Evolutionary conservation across 306 rosid species (phyloP), one percentile per base, ranked within the genome.

Genomic region (Cucurbita maxima): DNA sequence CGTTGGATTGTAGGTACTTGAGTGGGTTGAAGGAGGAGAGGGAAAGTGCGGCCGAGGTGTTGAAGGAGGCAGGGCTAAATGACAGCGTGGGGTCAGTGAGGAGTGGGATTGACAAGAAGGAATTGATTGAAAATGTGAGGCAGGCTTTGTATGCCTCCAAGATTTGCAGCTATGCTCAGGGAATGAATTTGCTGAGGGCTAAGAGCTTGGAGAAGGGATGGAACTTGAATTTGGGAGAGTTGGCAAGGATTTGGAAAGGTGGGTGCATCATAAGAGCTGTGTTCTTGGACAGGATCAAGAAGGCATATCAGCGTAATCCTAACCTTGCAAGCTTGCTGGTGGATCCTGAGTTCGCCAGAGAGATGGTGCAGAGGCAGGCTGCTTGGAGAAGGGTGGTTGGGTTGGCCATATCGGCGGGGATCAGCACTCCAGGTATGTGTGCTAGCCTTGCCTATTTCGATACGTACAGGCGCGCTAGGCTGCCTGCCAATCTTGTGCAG

Each of bases 241-340:
- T 93, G 77, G 96, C 97, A 0, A 86, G 97, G 85, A 93, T 93
- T 75, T 93, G 98, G 98, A 93, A 93, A 79, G 98, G 98, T 70
- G 94, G 98, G 50, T 93, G 98, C 57, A 93, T 93, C 50, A 93
- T 93, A 25, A 71, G 98, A 30, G 98, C 98, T 0, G 98, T 93
- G 81, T 93, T 93, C 69, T 80, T 93, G 86, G 98, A 90, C 61
- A 85, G 94, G 84, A 93, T 93, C 75, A 93, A 93, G 93, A 86
- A 87, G 76, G 98, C 98, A 19, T 93, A 90, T 79, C 83, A 88
- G 84, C 88, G 97, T 77, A 88, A 93, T 73, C 89, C 91, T 16
- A 84, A 83, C 55, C 81, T 93, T 81, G 85, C 98, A 0, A 93
- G 88, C 76, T 82, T 93, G 92, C 78, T 93, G 8, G 89, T 93